Conservation (phyloP, 441 rosid species). For the Populus hybrid region DNA sequence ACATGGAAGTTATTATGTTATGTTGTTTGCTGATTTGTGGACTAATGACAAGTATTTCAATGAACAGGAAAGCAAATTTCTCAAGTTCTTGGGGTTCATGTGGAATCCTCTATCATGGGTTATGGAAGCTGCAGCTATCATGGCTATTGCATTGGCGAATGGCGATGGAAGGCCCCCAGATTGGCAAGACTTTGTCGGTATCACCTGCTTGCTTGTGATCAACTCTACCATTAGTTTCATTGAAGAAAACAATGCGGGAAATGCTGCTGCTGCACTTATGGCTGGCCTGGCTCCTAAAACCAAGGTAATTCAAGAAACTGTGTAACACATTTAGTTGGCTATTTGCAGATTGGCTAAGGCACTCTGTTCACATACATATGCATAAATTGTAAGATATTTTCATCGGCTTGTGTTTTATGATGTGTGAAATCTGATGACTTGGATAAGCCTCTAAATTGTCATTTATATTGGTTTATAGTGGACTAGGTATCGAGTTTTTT, state of each 20-base stretch:
- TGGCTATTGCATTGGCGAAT: conserved; percentile 92
- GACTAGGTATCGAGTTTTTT: no score
- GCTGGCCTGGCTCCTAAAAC: conserved; percentile 97
- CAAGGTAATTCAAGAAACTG: conserved; percentile 42
- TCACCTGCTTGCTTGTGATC: conserved; percentile 70
- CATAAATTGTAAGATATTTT: background rate
- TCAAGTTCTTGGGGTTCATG: conserved; percentile 95
- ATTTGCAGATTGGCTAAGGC: background rate
- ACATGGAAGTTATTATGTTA: background rate
- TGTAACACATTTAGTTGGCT: background rate
- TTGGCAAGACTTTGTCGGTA: conserved; percentile 95
- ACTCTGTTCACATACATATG: background rate
- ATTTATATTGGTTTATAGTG: background rate
- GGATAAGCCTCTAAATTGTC: background rate
- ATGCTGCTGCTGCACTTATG: conserved; percentile 98
- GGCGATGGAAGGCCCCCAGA: conserved; percentile 83
- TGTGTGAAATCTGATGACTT: background rate
- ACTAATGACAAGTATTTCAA: background rate
- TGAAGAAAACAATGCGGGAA: conserved; percentile 96
- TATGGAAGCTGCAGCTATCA: conserved; percentile 91
- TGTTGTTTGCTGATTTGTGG: background rate
- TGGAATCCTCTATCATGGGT: conserved; percentile 98
- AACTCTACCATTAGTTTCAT: conserved; percentile 91
- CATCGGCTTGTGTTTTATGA: background rate
- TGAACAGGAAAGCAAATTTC: conserved; percentile 77